These are phyloP conservation scores for Aspergillus nidulans DNA, from an alignment of 495 filamentous ascomycete genomes.

Conservation along the genomic window DNA sequence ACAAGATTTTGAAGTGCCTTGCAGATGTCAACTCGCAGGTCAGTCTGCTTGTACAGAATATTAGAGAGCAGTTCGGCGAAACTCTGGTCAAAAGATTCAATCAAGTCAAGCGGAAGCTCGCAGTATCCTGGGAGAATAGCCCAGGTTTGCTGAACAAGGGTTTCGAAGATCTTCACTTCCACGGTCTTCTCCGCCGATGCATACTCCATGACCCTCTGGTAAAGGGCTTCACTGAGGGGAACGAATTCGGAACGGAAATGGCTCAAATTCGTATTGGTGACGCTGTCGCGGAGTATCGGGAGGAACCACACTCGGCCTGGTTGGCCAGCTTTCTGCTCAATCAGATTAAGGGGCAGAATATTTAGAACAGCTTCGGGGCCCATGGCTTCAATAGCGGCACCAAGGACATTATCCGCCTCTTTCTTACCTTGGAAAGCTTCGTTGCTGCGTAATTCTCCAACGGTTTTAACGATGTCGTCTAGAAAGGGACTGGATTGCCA, in stretches of 20 bases:
- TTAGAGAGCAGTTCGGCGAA: slow-evolving; percentile 91
- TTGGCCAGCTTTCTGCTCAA: slow-evolving; percentile 66
- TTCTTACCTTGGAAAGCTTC: slow-evolving; percentile 91
- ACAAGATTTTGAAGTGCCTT: slow-evolving; percentile 78
- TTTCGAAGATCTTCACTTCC: slow-evolving; percentile 96
- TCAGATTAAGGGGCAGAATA: slow-evolving; percentile 80
- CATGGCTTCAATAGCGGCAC: slow-evolving; percentile 80
- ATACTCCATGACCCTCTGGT: slow-evolving; percentile 79
- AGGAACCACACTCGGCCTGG: slow-evolving; percentile 92
- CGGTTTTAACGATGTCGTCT: slow-evolving; percentile 61
- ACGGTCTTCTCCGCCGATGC: slow-evolving; percentile 77
- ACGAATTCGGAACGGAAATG: slow-evolving; percentile 85
- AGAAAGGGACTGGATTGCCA: slow-evolving; percentile 80
- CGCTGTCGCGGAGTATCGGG: slow-evolving; percentile 79
- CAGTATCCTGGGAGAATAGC: slow-evolving; percentile 92
- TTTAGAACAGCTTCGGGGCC: slow-evolving; percentile 76
- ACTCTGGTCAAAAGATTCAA: slow-evolving; percentile 71
- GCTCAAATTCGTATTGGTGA: slow-evolving; percentile 74
- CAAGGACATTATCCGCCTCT: slow-evolving; percentile 84
- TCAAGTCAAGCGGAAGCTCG: slow-evolving; percentile 78
- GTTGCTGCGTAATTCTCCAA: slow-evolving; percentile 85
- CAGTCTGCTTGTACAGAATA: slow-evolving; percentile 85
- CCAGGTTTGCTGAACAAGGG: slow-evolving; percentile 93
- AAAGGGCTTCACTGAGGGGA: slow-evolving; percentile 83
- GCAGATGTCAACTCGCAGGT: slow-evolving; percentile 81